Base-by-base conservation (phyloP, 306 rosid species). In the Luffa aegyptiaca region DNA sequence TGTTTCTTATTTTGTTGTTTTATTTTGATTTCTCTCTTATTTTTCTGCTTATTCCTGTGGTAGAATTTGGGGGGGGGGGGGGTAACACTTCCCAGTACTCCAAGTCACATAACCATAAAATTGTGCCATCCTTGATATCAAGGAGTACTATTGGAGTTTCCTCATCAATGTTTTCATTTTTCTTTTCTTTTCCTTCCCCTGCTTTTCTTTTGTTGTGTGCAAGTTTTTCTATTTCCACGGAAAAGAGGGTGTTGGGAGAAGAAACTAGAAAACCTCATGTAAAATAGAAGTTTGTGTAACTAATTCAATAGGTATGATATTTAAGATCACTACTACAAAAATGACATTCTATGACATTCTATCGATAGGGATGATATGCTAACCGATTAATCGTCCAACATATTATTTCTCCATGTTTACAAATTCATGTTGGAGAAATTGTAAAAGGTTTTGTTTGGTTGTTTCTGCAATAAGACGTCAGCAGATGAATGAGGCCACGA, bases 381-480 rank as follows among this genome's bases (percentile, higher is more conserved):
- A 79, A 91, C 98, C 98, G 57, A 94, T 94, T 81, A 94, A 84
- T 73, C 98, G 84, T 82, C 92, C 97, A 18, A 97, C 98, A 85
- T 83, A 85, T 66, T 97, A 51, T 89, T 92, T 94, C 75, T 89
- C 91, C 83, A 94, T 88, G 82, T 94, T 92, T 63, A 94, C 95
- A 81, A 92, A 92, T 75, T 92, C 98, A 84, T 87, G 97, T 88
- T 94, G 98, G 87, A 94, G 89, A 87, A 94, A 94, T 90, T 92
- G 98, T 80, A 90, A 73, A 81, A 94, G 92, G 84, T 84, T 92
- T 84, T 87, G 97, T 86, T 92, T 92, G 8, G 92, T 83, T 70
- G 97, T 92, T 84, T 94, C 98, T 18, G 94, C 63, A 70, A 91
- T 91, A 57, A 94, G 97, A 79, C 97, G 88, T 2, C 93, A 46